Conservation (phyloP, 257 asterid genomes). For the Solanum virginianum region DNA sequence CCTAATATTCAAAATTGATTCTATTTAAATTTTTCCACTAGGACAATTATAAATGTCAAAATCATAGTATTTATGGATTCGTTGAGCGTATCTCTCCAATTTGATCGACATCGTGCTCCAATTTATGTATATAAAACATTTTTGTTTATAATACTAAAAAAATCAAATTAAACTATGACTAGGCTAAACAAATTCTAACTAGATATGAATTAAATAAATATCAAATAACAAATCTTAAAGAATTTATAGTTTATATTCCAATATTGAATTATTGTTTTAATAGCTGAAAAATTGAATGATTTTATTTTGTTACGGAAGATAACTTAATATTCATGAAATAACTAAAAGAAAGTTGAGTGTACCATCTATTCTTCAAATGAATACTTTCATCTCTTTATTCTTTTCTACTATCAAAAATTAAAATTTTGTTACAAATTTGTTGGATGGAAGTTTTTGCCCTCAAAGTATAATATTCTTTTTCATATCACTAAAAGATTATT, state of each 20-base stretch:
- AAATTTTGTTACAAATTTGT: neutral
- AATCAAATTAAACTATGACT: neutral
- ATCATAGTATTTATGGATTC: neutral
- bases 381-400: neutral
- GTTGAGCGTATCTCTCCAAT: neutral
- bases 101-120: neutral
- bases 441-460: neutral
- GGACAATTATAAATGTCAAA: neutral
- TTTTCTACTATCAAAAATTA: too few relatives aligned
- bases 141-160: too few relatives aligned
- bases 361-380: neutral
- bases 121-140: too few relatives aligned
- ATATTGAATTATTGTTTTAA: too few relatives aligned
- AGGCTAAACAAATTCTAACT: neutral
- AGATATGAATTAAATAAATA: too few relatives aligned
- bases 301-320: too few relatives aligned
- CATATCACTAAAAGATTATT: too few relatives aligned
- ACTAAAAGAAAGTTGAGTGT: neutral
- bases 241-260: too few relatives aligned
- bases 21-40: too few relatives aligned
- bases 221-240: neutral
- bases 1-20: neutral
- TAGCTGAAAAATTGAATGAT: too few relatives aligned
- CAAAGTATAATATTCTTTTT: neutral
- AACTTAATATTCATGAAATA: too few relatives aligned